Evolutionary conservation across 2,329 filamentous ascomycete species (phyloP), one percentile per base, ranked within the genome.

Genomic region (Aspergillus uvarum): DNA sequence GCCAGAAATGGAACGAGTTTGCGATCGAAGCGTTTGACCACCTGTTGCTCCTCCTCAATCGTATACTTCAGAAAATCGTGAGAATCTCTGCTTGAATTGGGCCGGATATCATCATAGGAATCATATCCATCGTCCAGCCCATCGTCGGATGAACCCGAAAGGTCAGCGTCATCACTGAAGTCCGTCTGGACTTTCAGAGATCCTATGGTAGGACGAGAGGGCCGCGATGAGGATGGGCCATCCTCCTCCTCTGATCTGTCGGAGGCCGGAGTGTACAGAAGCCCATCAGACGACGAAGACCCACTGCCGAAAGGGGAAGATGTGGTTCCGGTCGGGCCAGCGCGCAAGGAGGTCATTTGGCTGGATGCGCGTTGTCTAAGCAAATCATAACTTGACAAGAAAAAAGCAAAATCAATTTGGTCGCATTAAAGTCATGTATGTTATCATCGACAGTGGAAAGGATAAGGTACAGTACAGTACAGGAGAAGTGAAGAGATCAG

Each of bases 1-100:
- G 91, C 89, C 64, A 96, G 83, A 72, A 96, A 96, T 1, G 90
- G 74, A 5, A 96, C 91, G 56, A 97, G 82, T 64, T 83, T 85
- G 58, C 85, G 82, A 73, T 96, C 92, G 66, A 96, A 86, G 77
- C 90, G 92, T 70, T 81, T 82, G 58, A 92, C 81, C 8, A 96
- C 87, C 4, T 81, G 79, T 22, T 74, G 78, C 71, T 96, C 92
- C 74, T 97, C 92, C 56, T 92, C 88, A 2, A 80, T 56, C 5
- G 78, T 77, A 54, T 75, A 77, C 68, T 69, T 66, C 61, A 83
- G 65, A 21, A 63, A 64, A 22, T 55, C 49, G 11, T 52, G 58
- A 5, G 21, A 59, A 54, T 50, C 59, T 21, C 55, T 56, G 12
- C 21, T 56, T 6, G 58, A 49, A 4, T n/a, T 58, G 24, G 60